phyloP scores from a whole-genome alignment of 805 yeast species.

The Wickerhamiella occidentalis region DNA sequence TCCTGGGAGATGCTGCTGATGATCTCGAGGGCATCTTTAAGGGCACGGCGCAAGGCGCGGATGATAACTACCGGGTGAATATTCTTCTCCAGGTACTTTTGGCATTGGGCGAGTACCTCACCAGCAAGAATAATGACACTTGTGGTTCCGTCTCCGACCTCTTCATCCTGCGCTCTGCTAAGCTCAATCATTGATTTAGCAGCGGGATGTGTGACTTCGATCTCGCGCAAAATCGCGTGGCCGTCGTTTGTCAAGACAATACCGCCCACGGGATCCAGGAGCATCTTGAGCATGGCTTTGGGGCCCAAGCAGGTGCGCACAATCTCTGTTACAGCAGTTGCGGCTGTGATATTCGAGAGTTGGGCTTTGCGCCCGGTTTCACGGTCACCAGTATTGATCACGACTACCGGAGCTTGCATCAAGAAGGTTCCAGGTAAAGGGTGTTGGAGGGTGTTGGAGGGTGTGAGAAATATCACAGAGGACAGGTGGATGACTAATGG shows the following conservation, averaged over 20 bases:
- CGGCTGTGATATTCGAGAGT: conserved; percentile 92
- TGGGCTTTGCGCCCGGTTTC: conserved; percentile 97
- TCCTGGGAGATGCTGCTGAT: conserved; percentile 74
- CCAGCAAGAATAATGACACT: conserved; percentile 95
- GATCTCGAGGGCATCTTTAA: conserved; percentile 78
- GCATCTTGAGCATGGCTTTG: conserved; percentile 96
- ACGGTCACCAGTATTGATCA: conserved; percentile 77
- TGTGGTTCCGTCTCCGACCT: conserved; percentile 97
- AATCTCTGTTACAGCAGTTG: conserved; percentile 97
- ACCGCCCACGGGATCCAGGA: conserved; percentile 88
- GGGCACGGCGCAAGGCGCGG: conserved; percentile 83
- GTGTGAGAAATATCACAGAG: no score
- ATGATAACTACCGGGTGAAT: conserved; percentile 95
- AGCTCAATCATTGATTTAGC: conserved; percentile 97
- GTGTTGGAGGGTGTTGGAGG: not conserved
- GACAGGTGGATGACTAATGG: no score
- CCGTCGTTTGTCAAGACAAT: conserved; percentile 96
- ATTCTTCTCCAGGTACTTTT: conserved; percentile 81
- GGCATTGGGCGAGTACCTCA: conserved; percentile 88
- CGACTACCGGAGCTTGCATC: conserved; percentile 79
- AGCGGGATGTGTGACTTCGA: conserved; percentile 92
- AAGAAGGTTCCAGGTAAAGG: not conserved
- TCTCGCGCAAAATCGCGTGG: conserved; percentile 93
- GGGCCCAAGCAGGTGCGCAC: conserved; percentile 98
- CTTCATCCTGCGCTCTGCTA: conserved; percentile 95